A percentile compares a stretch with the other conserved stretches of the same genome.
Evolutionary conservation across 164 flowering plant genomes (phyloP).

Genomic region (Taxillus chinensis): DNA sequence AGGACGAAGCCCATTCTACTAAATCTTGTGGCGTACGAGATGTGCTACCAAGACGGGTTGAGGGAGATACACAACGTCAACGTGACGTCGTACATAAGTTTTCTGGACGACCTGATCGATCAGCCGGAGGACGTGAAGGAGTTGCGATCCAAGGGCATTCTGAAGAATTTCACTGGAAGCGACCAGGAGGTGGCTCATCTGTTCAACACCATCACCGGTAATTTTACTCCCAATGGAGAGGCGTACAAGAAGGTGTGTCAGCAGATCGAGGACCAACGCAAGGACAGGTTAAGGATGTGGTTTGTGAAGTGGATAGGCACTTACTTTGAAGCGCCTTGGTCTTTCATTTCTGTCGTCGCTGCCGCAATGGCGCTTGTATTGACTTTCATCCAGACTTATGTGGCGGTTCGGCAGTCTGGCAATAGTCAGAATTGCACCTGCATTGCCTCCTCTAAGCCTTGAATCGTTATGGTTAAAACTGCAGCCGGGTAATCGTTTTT

Average conservation of each 20-base stretch:
- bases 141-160: not conserved
- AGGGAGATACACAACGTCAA: not conserved
- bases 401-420: too few species aligned
- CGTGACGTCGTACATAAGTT: conserved; percentile 5
- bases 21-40: conserved; percentile 9
- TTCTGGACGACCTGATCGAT: conserved; percentile 7
- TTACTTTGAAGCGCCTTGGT: too few species aligned
- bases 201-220: conserved; percentile 1
- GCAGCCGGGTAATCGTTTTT: too few species aligned
- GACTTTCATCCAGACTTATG: too few species aligned
- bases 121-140: conserved; percentile 5
- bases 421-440: too few species aligned
- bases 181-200: not conserved
- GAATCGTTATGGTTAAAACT: too few species aligned
- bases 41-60: not conserved
- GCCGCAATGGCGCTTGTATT: too few species aligned
- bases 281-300: too few species aligned
- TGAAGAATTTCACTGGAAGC: conserved; percentile 2
- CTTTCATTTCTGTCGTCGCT: too few species aligned
- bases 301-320: too few species aligned
- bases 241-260: not conserved
- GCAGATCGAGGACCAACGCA: not conserved
- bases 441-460: too few species aligned
- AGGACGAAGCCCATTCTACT: not conserved
- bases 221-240: not conserved